phyloP scores from a whole-genome alignment of 2,329 filamentous ascomycete species.

The Nigrospora sphaerica region DNA sequence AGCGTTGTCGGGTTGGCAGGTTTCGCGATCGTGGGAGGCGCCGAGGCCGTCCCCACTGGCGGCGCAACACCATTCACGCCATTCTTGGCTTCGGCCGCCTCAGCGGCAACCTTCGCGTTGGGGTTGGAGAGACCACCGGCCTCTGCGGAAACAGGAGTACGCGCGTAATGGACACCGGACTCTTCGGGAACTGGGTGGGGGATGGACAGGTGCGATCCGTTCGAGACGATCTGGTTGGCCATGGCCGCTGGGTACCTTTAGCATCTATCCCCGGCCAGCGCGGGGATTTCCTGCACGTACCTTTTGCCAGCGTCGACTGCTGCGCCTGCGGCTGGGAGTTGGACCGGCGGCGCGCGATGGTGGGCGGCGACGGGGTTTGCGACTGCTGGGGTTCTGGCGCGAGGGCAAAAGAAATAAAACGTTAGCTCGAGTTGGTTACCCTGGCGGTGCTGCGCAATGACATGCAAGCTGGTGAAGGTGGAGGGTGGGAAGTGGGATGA shows the following conservation, averaged over 20 bases:
- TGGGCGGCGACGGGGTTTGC: no score
- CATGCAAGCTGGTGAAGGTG: no score
- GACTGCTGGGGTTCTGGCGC: no score
- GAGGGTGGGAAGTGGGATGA: no score
- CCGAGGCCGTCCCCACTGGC: slow-evolving; percentile 8
- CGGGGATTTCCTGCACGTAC: slow-evolving; percentile 13
- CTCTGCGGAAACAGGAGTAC: slow-evolving; percentile 2
- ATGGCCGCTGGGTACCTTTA: slow-evolving; percentile 16
- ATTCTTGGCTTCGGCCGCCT: not conserved
- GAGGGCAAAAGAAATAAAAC: no score
- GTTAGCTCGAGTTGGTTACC: no score
- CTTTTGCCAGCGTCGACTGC: slow-evolving; percentile 1
- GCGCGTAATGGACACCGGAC: slow-evolving; percentile 2
- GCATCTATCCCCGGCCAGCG: slow-evolving; percentile 17
- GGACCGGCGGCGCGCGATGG: not conserved
- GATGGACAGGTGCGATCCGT: slow-evolving; percentile 10
- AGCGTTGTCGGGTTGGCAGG: slow-evolving; percentile 26
- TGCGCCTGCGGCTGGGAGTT: slow-evolving; percentile 1
- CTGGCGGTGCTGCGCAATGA: no score
- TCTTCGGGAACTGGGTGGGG: slow-evolving; percentile 15
- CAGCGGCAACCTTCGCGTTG: not conserved
- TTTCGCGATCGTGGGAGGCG: no score
- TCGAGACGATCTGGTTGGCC: slow-evolving; percentile 20
- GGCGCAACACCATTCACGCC: not conserved
- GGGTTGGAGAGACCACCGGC: slow-evolving; percentile 3